A percentile compares a stretch with the other conserved stretches of the same genome.
Conservation (phyloP, 2,329 filamentous ascomycete genomes). For the Hymenoscyphus repandus region DNA sequence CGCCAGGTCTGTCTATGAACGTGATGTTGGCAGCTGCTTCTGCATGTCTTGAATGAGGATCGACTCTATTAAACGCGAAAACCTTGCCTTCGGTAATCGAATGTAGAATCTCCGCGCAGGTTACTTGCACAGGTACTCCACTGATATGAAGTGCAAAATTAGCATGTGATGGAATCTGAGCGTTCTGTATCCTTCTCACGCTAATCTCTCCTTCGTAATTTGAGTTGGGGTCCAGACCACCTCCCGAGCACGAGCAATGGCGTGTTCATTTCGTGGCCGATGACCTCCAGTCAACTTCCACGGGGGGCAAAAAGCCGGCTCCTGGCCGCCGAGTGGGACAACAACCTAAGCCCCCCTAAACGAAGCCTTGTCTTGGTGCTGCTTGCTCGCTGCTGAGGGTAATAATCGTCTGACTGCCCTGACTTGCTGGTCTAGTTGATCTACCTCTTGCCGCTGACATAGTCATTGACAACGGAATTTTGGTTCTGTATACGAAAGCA, state of each 20-base stretch:
- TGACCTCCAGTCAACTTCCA: neutral
- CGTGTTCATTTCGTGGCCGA: neutral
- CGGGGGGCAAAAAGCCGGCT: neutral
- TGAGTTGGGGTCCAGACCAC: neutral
- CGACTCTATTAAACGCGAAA: conserved; percentile 6
- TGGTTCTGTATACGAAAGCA: no score
- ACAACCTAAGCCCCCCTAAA: no score
- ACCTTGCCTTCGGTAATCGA: conserved; percentile 12
- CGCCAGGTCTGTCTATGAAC: conserved; percentile 10
- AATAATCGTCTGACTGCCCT: no score
- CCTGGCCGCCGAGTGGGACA: no score
- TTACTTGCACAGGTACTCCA: conserved; percentile 1
- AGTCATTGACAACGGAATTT: no score
- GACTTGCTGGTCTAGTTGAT: no score
- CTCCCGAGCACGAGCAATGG: neutral
- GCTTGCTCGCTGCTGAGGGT: no score
- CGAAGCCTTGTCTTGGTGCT: no score
- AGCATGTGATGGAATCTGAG: neutral
- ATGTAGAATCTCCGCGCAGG: conserved; percentile 1
- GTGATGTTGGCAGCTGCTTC: conserved; percentile 7
- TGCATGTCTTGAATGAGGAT: neutral
- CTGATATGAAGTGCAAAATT: conserved; percentile 11
- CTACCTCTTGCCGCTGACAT: no score
- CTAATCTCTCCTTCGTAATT: conserved; percentile 11
- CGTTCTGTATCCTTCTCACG: conserved; percentile 6